Conservation (phyloP, 1,284 basidiomycete genomes). For the Austroboletus novae-zelandiae region DNA sequence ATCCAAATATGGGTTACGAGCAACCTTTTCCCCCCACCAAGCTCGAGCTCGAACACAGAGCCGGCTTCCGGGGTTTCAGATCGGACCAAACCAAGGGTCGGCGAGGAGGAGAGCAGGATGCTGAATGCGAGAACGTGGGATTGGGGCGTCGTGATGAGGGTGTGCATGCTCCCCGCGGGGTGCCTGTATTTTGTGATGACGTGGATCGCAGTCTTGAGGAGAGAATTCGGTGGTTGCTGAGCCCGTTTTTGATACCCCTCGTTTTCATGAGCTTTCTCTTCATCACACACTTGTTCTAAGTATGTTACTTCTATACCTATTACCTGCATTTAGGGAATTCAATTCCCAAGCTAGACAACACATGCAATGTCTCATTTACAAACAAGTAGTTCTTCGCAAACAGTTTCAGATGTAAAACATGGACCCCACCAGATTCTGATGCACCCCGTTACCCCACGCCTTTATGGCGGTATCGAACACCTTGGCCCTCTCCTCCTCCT, state of each 20-base stretch:
- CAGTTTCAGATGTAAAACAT: slow-evolving; percentile 72
- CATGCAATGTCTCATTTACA: too few relatives aligned
- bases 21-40: slow-evolving; percentile 44
- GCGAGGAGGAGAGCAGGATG: slow-evolving; percentile 45
- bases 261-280: not conserved
- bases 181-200: slow-evolving; percentile 76
- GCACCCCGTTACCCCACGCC: slow-evolving; percentile 65
- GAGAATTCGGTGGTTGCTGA: slow-evolving; percentile 39
- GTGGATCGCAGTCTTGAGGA: slow-evolving; percentile 55
- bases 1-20: slow-evolving; percentile 86
- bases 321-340: not conserved
- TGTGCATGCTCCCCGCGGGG: slow-evolving; percentile 69
- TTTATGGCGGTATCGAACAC: slow-evolving; percentile 52
- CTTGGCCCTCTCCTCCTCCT: slow-evolving; percentile 36
- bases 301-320: not conserved
- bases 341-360: too few relatives aligned
- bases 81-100: slow-evolving; percentile 19
- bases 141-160: slow-evolving; percentile 64
- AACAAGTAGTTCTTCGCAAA: not conserved
- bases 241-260: not conserved
- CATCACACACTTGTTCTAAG: not conserved
- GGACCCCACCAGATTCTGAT: slow-evolving; percentile 50
- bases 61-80: slow-evolving; percentile 12
- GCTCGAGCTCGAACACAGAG: slow-evolving; percentile 4
- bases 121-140: slow-evolving; percentile 57